phyloP scores from a whole-genome alignment of 2,329 filamentous ascomycete species.

The Dactylellina drechsleri region DNA sequence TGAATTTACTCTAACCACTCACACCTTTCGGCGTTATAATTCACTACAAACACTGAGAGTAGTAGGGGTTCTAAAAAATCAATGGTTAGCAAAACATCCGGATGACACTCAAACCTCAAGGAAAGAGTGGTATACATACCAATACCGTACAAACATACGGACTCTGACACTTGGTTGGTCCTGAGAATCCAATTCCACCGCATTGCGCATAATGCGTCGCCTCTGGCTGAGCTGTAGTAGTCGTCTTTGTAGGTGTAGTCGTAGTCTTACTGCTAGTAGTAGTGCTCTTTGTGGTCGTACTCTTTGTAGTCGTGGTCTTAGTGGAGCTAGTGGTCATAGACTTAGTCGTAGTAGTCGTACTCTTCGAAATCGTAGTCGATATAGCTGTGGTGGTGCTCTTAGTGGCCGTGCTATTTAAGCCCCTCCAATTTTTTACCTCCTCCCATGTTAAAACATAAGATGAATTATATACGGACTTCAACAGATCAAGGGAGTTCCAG shows the following conservation, averaged over 20 bases:
- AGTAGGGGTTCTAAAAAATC: conserved; percentile 55
- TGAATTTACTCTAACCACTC: too few relatives aligned
- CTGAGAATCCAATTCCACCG: conserved; percentile 59
- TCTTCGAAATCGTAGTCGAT: conserved; percentile 7
- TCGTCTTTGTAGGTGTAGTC: conserved; percentile 3
- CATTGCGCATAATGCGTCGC: conserved; percentile 59
- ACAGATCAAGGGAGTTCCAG: conserved; percentile 63
- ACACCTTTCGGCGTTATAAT: neutral
- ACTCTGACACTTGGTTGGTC: conserved; percentile 58
- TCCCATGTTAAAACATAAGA: conserved; percentile 58
- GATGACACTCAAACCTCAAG: neutral
- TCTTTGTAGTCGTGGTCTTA: conserved; percentile 7
- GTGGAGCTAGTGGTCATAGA: conserved; percentile 7
- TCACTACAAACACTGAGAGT: conserved; percentile 59
- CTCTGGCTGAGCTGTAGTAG: conserved; percentile 22
- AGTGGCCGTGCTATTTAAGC: conserved; percentile 33
- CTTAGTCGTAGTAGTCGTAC: conserved; percentile 20
- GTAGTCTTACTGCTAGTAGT: conserved; percentile 14
- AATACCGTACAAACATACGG: conserved; percentile 26
- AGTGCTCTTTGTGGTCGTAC: conserved; percentile 13
- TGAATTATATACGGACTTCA: conserved; percentile 60
- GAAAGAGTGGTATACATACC: conserved; percentile 24
- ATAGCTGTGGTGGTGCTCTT: conserved; percentile 29
- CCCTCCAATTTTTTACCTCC: conserved; percentile 59
- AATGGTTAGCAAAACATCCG: neutral